phyloP scores from a whole-genome alignment of 805 yeast species.

The Starmerella potacharoeniae region DNA sequence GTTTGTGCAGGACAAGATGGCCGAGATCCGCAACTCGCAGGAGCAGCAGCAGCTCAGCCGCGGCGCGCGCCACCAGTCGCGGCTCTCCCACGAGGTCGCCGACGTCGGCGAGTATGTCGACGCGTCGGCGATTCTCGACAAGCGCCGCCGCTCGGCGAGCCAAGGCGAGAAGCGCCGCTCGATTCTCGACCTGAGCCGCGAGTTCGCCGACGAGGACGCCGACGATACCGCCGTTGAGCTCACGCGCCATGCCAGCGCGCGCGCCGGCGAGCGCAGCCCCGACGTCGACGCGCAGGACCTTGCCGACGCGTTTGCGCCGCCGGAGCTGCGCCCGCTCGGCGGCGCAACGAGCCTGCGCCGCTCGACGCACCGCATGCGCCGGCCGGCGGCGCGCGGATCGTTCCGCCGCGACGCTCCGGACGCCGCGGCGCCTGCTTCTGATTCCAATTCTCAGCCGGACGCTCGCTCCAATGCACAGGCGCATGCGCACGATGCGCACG shows the following conservation, averaged over 20 bases:
- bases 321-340: not conserved
- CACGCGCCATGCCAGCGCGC: constrained; percentile 30
- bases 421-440: too few relatives aligned
- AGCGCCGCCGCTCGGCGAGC: constrained; percentile 19
- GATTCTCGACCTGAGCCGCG: constrained; percentile 41
- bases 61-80: constrained; percentile 19
- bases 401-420: not conserved
- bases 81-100: constrained; percentile 29
- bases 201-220: constrained; percentile 53
- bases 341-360: constrained; percentile 20
- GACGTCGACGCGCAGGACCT: constrained; percentile 32
- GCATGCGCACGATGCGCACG: too few relatives aligned
- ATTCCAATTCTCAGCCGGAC: too few relatives aligned
- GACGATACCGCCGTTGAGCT: constrained; percentile 40
- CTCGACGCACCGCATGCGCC: constrained; percentile 16
- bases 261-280: constrained; percentile 58
- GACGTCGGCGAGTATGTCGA: constrained; percentile 28
- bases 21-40: constrained; percentile 25
- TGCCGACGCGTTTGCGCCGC: not conserved
- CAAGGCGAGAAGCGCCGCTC: constrained; percentile 21
- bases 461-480: too few relatives aligned
- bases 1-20: constrained; percentile 32
- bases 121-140: constrained; percentile 28
- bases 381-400: constrained; percentile 5
- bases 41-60: constrained; percentile 16